These are phyloP conservation scores for Melocanna baccifera DNA, from an alignment of 176 grass and related monocot genomes.

Conservation along the genomic window DNA sequence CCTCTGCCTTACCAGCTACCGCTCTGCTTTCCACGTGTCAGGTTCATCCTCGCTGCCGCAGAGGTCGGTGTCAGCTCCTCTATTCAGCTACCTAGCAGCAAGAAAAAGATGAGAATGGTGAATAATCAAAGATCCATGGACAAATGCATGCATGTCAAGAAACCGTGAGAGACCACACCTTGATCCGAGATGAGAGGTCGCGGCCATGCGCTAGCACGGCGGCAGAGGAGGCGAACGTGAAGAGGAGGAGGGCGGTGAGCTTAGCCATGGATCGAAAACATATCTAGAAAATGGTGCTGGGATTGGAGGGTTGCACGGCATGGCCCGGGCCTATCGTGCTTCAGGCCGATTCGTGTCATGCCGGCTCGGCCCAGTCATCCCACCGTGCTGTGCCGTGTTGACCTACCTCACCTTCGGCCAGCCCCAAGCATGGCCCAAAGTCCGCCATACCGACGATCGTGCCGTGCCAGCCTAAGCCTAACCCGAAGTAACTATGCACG, in stretches of 20 bases:
- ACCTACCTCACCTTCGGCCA: too few species aligned
- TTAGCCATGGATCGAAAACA: slow-evolving; percentile 35
- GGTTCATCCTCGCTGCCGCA: too few species aligned
- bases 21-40: too few species aligned
- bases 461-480: too few species aligned
- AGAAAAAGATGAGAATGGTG: not conserved
- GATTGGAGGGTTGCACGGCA: not conserved
- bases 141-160: not conserved
- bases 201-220: not conserved
- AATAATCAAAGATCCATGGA: not conserved
- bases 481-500: too few species aligned
- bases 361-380: too few species aligned
- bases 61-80: not conserved
- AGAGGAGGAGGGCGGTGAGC: slow-evolving; percentile 25
- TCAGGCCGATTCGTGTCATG: too few species aligned
- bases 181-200: not conserved
- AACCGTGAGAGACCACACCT: not conserved
- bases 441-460: too few species aligned
- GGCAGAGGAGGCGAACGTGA: slow-evolving; percentile 13
- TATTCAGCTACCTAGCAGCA: not conserved
- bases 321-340: too few species aligned
- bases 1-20: too few species aligned
- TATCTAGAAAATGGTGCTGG: not conserved
- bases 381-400: too few species aligned
- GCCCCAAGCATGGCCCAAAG: too few species aligned